Evolutionary conservation across 345 rosid genomes (phyloP).

Genomic region (Jatropha curcas): DNA sequence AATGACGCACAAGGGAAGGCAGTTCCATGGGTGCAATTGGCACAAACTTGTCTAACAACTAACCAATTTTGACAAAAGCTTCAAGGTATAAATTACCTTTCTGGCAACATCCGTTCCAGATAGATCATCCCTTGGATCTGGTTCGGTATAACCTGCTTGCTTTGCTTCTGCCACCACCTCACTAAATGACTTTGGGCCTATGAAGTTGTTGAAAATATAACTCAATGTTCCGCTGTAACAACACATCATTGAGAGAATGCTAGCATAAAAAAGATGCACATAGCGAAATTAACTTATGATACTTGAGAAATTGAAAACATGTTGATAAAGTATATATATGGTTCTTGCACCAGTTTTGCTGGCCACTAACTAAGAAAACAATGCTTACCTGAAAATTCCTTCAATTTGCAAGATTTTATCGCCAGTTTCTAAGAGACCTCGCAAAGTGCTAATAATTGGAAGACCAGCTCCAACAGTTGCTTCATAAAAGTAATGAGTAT

Average conservation of each 20-base stretch:
- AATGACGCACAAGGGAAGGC: background rate
- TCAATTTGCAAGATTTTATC: conserved; percentile 83
- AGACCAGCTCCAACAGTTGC: conserved; percentile 99
- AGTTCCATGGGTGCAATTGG: background rate
- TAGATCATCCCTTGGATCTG: conserved; percentile 98
- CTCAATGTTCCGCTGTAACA: conserved; percentile 89
- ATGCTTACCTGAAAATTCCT: conserved; percentile 83
- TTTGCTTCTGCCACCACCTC: conserved; percentile 87
- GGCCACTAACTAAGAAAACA: background rate
- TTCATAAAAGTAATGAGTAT: conserved; percentile 96
- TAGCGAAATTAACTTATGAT: background rate
- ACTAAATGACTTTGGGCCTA: conserved; percentile 61
- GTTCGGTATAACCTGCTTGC: conserved; percentile 92
- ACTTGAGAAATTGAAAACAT: conserved; percentile 2
- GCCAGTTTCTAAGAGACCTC: conserved; percentile 97
- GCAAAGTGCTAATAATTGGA: conserved; percentile 91
- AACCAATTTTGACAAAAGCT: background rate
- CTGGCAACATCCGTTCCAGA: conserved; percentile 99
- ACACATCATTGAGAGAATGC: conserved; percentile 10
- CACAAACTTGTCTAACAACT: background rate
- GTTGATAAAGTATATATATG: background rate
- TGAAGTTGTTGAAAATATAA: conserved; percentile 84
- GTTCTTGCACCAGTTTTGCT: background rate
- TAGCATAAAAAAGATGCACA: conserved; percentile 15
- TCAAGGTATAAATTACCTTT: conserved; percentile 52